Conservation (phyloP, 352 stramenopile genomes). For the Thraustochytrium striatum region DNA sequence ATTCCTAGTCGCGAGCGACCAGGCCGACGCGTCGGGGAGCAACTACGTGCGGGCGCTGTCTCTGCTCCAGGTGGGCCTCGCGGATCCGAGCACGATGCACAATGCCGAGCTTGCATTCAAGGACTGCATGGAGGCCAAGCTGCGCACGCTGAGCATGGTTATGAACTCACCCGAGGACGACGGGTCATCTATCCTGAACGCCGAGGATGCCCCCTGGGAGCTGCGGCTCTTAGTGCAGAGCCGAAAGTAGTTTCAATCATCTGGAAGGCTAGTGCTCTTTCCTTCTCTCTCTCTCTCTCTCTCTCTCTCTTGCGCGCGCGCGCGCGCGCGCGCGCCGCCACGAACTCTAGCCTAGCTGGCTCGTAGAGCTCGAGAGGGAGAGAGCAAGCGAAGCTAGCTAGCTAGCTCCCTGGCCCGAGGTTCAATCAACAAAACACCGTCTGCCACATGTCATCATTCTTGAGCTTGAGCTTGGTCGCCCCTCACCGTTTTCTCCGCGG, state of each 20-base stretch:
- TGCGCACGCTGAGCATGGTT: not conserved
- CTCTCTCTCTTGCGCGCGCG: too few species aligned
- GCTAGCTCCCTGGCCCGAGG: too few species aligned
- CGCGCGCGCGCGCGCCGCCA: too few species aligned
- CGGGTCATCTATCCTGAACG: not conserved
- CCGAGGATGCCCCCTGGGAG: constrained; percentile 11
- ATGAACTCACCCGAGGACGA: not conserved
- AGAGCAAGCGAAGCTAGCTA: too few species aligned
- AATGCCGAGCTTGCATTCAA: not conserved
- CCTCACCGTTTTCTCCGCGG: too few species aligned
- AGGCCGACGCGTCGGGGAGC: not conserved
- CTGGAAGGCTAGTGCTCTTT: not conserved
- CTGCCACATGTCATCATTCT: too few species aligned
- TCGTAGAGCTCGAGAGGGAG: too few species aligned
- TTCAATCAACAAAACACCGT: too few species aligned
- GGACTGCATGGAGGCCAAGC: not conserved
- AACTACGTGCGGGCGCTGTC: not conserved
- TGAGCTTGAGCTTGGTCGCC: too few species aligned
- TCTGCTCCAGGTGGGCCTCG: not conserved
- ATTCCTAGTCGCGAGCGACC: not conserved
- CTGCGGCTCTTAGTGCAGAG: not conserved
- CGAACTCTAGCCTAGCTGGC: too few species aligned
- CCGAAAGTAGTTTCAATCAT: not conserved
- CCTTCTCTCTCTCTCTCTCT: not conserved
- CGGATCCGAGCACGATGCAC: not conserved